These are phyloP conservation scores for Aspergillus panamensis DNA, from an alignment of 495 filamentous ascomycete genomes.

Conservation along the genomic window DNA sequence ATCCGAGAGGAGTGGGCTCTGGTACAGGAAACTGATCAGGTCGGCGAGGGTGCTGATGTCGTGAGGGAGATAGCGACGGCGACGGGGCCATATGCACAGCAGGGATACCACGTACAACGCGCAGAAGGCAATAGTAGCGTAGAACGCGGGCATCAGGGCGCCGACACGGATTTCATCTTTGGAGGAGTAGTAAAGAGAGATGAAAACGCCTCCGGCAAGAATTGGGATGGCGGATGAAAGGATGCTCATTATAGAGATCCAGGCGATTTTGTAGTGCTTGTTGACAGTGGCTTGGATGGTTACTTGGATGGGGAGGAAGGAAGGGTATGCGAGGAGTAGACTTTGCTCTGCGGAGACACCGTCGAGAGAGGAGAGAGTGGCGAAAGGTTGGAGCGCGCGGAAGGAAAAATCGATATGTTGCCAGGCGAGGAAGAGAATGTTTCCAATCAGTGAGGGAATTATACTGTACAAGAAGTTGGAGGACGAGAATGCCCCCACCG, in stretches of 20 bases:
- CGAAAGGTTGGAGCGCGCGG: conserved; percentile 73
- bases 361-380: conserved; percentile 51
- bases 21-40: conserved; percentile 70
- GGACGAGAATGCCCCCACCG: conserved; percentile 65
- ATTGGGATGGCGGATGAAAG: conserved; percentile 66
- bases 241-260: conserved; percentile 61
- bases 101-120: conserved; percentile 64
- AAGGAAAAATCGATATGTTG: conserved; percentile 73
- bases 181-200: conserved; percentile 63
- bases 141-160: conserved; percentile 64
- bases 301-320: conserved; percentile 59
- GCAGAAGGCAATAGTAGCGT: conserved; percentile 63
- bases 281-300: conserved; percentile 59
- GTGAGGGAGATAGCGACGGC: conserved; percentile 62
- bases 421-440: conserved; percentile 70
- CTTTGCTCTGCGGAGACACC: conserved; percentile 65
- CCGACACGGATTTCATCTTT: conserved; percentile 59
- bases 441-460: conserved; percentile 71
- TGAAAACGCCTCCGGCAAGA: conserved; percentile 75
- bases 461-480: conserved; percentile 89
- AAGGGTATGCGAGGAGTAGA: conserved; percentile 71
- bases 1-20: conserved; percentile 64
- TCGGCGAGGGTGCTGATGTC: conserved; percentile 67
- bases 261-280: conserved; percentile 68
- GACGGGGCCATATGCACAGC: conserved; percentile 53